Conservation (phyloP, 345 rosid species). For the Salix koriyanagi region DNA sequence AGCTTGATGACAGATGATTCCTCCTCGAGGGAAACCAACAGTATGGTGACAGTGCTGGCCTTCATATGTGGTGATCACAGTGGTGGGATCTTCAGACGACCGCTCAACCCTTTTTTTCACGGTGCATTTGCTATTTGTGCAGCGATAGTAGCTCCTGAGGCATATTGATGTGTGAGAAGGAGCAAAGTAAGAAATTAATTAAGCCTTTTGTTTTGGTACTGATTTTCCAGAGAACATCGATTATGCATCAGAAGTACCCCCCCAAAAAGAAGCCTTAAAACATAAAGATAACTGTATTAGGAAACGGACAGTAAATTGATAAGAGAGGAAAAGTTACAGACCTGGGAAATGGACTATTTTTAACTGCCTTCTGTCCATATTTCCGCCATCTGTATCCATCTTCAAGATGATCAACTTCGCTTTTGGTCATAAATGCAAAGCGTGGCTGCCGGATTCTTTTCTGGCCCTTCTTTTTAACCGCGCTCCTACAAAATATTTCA, state of each 20-base stretch:
- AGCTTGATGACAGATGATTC: conserved; percentile 54
- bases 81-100: conserved; percentile 74
- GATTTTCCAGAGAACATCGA: not conserved
- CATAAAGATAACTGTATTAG: not conserved
- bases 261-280: not conserved
- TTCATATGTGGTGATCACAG: conserved; percentile 90
- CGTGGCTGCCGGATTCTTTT: conserved; percentile 81
- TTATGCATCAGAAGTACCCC: not conserved
- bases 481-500: conserved; percentile 48
- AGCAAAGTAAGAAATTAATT: not conserved
- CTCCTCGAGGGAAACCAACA: conserved; percentile 75
- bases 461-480: conserved; percentile 70
- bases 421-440: conserved; percentile 89
- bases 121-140: conserved; percentile 85
- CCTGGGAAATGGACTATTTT: conserved; percentile 93
- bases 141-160: conserved; percentile 89
- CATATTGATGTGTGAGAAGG: not conserved
- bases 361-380: conserved; percentile 91
- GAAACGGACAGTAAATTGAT: not conserved
- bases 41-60: conserved; percentile 97
- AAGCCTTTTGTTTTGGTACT: not conserved
- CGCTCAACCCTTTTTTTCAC: conserved; percentile 98
- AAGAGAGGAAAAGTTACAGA: conserved; percentile 17
- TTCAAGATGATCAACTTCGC: conserved; percentile 93
- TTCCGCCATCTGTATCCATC: conserved; percentile 93